Base-by-base conservation (phyloP, 495 filamentous ascomycete species). In the Aspergillus incahuasiensis region DNA sequence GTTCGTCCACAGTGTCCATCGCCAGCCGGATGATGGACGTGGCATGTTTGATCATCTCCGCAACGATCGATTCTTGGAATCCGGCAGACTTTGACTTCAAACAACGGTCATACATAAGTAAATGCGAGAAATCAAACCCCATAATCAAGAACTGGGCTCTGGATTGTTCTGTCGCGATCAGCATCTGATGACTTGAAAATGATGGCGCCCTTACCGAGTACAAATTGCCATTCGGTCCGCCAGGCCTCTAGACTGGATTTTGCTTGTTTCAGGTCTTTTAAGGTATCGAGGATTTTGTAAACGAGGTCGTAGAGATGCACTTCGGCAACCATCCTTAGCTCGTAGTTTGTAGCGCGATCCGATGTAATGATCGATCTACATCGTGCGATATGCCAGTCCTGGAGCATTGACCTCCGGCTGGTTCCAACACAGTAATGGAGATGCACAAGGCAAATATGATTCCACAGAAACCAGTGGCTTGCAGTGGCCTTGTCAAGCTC, bases 361-460 rank as follows among this genome's bases (percentile, higher is more conserved):
- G 68, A 73, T 9, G 65, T 61, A 12, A 75, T 53, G 6, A 79
- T 64, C 4, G 58, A 51, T 1, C 65, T 59, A 25, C 71, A 76
- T 19, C 66, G 53, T 24, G 73, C 63, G 22, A 79, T 71, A 35
- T 79, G 73, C 58, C 64, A 62, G 4, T 59, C 62, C 21, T 68
- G 63, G 13, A 77, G 54, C 48, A 74, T 64, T 6, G 75, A 65
- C 54, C 63, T 63, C 21, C 73, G 66, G 22, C 71, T 69, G 1
- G 75, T 77, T 0, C 75, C 74, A 16, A 79, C 71, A 48, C 72
- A 79, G 44, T 79, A 77, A 47, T 77, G 74, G 25, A 77, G 64
- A 59, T 78, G 73, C 28, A 67, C 69, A 11, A 78, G 62, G 52
- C 73, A 76, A 3, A 78, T 59, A 55, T 78, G 75, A 55, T 78